Conservation (phyloP, 2,329 filamentous ascomycete genomes). For the Sporothrix brasiliensis region DNA sequence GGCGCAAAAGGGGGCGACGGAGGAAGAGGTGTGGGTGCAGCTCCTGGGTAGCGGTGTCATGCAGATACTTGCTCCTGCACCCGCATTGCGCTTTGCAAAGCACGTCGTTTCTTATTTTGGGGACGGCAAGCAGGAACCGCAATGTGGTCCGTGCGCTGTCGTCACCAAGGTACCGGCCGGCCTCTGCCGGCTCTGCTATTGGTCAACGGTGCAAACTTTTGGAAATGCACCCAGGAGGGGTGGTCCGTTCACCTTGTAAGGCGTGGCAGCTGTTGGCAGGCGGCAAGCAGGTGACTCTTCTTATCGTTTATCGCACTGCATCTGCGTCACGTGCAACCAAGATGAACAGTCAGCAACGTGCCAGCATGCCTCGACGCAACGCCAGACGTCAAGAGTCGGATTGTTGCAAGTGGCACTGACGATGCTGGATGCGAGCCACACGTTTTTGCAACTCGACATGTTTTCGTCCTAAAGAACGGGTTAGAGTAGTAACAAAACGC, state of each 20-base stretch:
- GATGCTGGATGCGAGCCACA: background rate
- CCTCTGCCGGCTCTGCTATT: constrained; percentile 7
- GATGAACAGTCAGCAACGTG: too few species aligned
- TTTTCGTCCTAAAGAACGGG: background rate
- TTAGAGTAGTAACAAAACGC: background rate
- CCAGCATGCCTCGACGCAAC: background rate
- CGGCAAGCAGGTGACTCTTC: background rate
- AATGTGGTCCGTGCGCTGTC: constrained; percentile 16
- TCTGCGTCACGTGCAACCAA: background rate
- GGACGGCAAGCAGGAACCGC: constrained; percentile 28
- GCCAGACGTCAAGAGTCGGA: background rate
- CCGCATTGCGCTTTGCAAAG: constrained; percentile 10
- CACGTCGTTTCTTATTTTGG: constrained; percentile 21
- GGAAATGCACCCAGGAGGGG: background rate
- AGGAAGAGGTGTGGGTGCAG: constrained; percentile 8
- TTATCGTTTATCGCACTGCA: background rate
- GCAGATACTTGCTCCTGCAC: constrained; percentile 24
- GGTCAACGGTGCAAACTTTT: background rate
- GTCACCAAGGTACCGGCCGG: constrained; percentile 10
- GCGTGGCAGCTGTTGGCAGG: constrained; percentile 14
- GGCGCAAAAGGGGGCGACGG: constrained; percentile 15
- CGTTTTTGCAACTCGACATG: background rate
- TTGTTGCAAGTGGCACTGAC: background rate
- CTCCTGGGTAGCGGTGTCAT: constrained; percentile 18
- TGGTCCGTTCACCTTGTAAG: background rate